phyloP scores from a whole-genome alignment of 2,329 filamentous ascomycete genomes.

The Stachybotrys echinatus region DNA sequence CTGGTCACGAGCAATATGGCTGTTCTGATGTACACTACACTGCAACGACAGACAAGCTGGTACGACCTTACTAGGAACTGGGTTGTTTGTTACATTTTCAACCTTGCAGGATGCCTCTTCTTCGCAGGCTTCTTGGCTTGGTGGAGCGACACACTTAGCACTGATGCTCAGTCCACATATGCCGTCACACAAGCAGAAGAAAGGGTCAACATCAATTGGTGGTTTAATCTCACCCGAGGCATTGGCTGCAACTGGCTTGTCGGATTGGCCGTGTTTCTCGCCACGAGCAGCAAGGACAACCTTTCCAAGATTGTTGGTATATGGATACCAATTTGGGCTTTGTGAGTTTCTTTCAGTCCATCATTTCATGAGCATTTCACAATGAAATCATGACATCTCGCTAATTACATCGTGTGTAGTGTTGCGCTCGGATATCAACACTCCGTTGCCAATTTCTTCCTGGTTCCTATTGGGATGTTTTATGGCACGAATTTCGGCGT shows the following conservation, averaged over 20 bases:
- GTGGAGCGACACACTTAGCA: background rate
- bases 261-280: background rate
- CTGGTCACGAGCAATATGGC: slow-evolving; percentile 1
- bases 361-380: background rate
- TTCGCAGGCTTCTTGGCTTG: background rate
- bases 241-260: slow-evolving; percentile 1
- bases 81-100: slow-evolving; percentile 1
- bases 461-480: slow-evolving; percentile 1
- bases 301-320: slow-evolving; percentile 1
- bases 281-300: slow-evolving; percentile 1
- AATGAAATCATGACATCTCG: background rate
- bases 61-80: slow-evolving; percentile 1
- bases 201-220: background rate
- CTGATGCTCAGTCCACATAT: background rate
- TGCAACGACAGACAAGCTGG: background rate
- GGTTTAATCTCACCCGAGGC: background rate
- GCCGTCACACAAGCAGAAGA: background rate
- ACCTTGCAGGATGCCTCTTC: background rate
- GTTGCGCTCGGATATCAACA: slow-evolving; percentile 1
- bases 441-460: slow-evolving; percentile 1
- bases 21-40: background rate
- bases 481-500: slow-evolving; percentile 1
- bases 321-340: background rate
- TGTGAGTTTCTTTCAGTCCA: background rate
- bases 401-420: background rate